These are phyloP conservation scores for Plasmodium coatneyi DNA, from an alignment of 169 alveolate species.

Conservation along the genomic window DNA sequence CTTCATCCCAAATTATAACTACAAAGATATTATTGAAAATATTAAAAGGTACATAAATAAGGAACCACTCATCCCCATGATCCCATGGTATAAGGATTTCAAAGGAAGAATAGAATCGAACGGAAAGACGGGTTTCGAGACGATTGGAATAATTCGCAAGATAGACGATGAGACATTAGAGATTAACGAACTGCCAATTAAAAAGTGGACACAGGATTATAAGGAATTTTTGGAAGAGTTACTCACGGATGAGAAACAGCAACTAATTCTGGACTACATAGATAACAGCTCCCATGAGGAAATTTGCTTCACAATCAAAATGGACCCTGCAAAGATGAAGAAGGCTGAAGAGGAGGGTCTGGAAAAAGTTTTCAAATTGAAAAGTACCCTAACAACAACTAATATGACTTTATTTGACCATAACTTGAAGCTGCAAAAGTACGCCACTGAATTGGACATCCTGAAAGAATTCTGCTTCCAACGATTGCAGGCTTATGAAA, in stretches of 20 bases:
- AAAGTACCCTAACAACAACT: constrained; percentile 89
- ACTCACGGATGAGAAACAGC: constrained; percentile 75
- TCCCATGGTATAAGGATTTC: constrained; percentile 99
- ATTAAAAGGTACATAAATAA: constrained; percentile 90
- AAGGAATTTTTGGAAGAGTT: constrained; percentile 93
- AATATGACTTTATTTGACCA: constrained; percentile 96
- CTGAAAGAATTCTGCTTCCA: constrained; percentile 93
- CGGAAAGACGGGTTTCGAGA: constrained; percentile 86
- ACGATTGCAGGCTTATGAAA: constrained; percentile 92
- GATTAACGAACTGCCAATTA: constrained; percentile 98
- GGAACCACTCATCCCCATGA: constrained; percentile 92
- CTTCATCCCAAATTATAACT: constrained; percentile 96
- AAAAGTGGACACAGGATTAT: constrained; percentile 97
- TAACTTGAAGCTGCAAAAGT: constrained; percentile 91
- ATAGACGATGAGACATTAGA: constrained; percentile 86
- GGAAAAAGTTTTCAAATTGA: constrained; percentile 94
- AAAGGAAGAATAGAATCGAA: constrained; percentile 93
- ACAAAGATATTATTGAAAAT: constrained; percentile 95
- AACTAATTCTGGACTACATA: constrained; percentile 83
- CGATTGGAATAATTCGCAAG: constrained; percentile 85
- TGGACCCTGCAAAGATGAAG: constrained; percentile 84
- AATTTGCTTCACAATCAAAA: constrained; percentile 88
- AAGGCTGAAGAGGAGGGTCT: constrained; percentile 88
- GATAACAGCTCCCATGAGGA: constrained; percentile 91
- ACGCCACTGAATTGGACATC: constrained; percentile 92